A percentile compares a stretch with the other conserved stretches of the same genome.
Evolutionary conservation across 2,329 filamentous ascomycete species (phyloP).

Genomic region (Aspergillus pseudonomiae): DNA sequence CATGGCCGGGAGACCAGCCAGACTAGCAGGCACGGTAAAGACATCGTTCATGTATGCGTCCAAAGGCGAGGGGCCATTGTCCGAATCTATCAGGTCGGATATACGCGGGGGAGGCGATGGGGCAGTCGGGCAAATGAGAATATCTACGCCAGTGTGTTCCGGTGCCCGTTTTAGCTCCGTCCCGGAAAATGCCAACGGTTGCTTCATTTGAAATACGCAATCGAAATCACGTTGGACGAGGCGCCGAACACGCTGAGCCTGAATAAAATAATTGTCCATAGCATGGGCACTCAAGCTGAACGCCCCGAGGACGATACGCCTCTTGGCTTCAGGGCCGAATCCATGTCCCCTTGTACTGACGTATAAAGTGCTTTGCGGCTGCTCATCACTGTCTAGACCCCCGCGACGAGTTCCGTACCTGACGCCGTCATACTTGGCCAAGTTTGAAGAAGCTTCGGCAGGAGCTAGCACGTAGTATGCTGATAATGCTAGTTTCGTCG

Average conservation of each 20-base stretch:
- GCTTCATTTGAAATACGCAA: slow-evolving; percentile 68
- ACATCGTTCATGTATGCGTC: slow-evolving; percentile 90
- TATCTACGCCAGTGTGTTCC: slow-evolving; percentile 63
- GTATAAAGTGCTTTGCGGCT: slow-evolving; percentile 64
- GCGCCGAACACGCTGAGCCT: slow-evolving; percentile 84
- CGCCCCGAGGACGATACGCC: slow-evolving; percentile 84
- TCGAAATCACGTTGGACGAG: slow-evolving; percentile 88
- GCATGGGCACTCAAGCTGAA: slow-evolving; percentile 88
- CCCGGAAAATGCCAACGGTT: slow-evolving; percentile 59
- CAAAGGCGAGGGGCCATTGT: slow-evolving; percentile 51
- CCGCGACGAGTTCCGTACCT: slow-evolving; percentile 72
- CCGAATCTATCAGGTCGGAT: slow-evolving; percentile 52
- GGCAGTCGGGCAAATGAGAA: slow-evolving; percentile 84
- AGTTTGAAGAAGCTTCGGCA: slow-evolving; percentile 91
- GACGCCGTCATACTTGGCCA: slow-evolving; percentile 96
- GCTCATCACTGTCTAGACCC: slow-evolving; percentile 55
- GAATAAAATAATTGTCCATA: slow-evolving; percentile 95
- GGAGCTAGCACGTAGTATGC: slow-evolving; percentile 96
- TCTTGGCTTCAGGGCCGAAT: slow-evolving; percentile 82
- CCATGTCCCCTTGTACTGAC: slow-evolving; percentile 71
- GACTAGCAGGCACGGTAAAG: slow-evolving; percentile 90
- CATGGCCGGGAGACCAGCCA: slow-evolving; percentile 86
- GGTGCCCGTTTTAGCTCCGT: slow-evolving; percentile 9
- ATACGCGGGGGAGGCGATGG: slow-evolving; percentile 73
- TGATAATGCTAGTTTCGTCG: slow-evolving; percentile 81